These are phyloP conservation scores for Ailanthus altissimus DNA, from an alignment of 345 rosid genomes.

Conservation along the genomic window DNA sequence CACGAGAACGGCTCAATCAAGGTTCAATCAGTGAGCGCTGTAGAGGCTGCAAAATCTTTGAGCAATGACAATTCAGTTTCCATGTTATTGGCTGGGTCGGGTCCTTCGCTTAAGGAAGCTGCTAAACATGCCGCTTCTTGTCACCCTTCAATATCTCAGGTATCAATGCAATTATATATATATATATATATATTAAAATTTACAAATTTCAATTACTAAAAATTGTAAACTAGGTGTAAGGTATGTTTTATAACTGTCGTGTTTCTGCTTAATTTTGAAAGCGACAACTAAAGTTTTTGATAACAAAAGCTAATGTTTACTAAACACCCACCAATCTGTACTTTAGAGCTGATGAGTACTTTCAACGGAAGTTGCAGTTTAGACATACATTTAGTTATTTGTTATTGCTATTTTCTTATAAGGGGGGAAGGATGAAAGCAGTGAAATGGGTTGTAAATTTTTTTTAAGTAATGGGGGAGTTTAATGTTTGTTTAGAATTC, in stretches of 20 bases:
- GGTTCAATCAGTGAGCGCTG: constrained; percentile 63
- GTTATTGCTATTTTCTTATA: background rate
- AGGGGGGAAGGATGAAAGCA: background rate
- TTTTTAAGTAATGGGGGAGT: background rate
- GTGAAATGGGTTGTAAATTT: background rate
- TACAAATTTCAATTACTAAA: background rate
- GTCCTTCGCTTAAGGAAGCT: constrained; percentile 71
- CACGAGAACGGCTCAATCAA: constrained; percentile 75
- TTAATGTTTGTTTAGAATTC: constrained; percentile 10
- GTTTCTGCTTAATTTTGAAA: background rate
- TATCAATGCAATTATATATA: constrained; percentile 16
- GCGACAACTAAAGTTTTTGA: background rate
- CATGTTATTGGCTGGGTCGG: constrained; percentile 81
- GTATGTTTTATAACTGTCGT: background rate
- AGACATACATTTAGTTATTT: background rate
- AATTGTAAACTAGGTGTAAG: background rate
- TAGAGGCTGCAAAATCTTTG: constrained; percentile 72
- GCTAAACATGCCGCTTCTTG: constrained; percentile 72
- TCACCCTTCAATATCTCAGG: constrained; percentile 83
- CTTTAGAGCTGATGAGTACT: too few relatives aligned
- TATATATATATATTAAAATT: background rate
- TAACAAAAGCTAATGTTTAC: too few relatives aligned
- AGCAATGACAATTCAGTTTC: constrained; percentile 57
- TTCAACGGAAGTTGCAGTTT: background rate
- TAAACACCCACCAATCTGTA: too few relatives aligned